Conservation (phyloP, 768 basidiomycete species). For the Tylopilus plumbeoviolaceoides region DNA sequence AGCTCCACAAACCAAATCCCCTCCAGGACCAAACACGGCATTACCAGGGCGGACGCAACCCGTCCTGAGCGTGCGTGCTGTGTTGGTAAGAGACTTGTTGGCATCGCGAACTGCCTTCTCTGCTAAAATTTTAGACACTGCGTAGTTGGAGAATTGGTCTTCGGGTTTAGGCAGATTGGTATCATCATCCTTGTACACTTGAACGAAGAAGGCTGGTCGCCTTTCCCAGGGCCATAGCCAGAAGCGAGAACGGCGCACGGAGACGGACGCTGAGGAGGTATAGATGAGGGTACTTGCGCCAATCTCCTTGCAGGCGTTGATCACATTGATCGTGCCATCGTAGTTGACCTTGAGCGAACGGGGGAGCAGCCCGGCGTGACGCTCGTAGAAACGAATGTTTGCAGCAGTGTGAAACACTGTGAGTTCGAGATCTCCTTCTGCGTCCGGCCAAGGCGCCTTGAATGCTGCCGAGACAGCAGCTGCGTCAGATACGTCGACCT, state of each 20-base stretch:
- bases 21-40: slow-evolving; percentile 70
- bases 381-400: slow-evolving; percentile 76
- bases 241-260: slow-evolving; percentile 53
- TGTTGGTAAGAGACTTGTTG: slow-evolving; percentile 32
- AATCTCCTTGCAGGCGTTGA: slow-evolving; percentile 50
- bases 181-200: slow-evolving; percentile 63
- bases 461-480: slow-evolving; percentile 58
- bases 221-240: slow-evolving; percentile 76
- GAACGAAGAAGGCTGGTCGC: slow-evolving; percentile 53
- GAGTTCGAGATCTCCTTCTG: slow-evolving; percentile 30
- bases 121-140: slow-evolving; percentile 57
- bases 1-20: slow-evolving; percentile 63
- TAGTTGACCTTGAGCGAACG: slow-evolving; percentile 63
- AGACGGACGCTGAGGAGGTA: slow-evolving; percentile 71
- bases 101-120: slow-evolving; percentile 47
- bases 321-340: slow-evolving; percentile 61
- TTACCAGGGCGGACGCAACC: slow-evolving; percentile 79
- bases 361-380: slow-evolving; percentile 44
- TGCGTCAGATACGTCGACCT: slow-evolving; percentile 55
- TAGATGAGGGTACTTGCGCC: slow-evolving; percentile 61
- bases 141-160: slow-evolving; percentile 71
- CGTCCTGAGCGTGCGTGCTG: slow-evolving; percentile 46
- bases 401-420: slow-evolving; percentile 78
- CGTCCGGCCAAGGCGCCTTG: slow-evolving; percentile 54
- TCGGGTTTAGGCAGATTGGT: slow-evolving; percentile 46